Evolutionary conservation across 345 rosid species (phyloP).

Genomic region (Syzygium oleosum): DNA sequence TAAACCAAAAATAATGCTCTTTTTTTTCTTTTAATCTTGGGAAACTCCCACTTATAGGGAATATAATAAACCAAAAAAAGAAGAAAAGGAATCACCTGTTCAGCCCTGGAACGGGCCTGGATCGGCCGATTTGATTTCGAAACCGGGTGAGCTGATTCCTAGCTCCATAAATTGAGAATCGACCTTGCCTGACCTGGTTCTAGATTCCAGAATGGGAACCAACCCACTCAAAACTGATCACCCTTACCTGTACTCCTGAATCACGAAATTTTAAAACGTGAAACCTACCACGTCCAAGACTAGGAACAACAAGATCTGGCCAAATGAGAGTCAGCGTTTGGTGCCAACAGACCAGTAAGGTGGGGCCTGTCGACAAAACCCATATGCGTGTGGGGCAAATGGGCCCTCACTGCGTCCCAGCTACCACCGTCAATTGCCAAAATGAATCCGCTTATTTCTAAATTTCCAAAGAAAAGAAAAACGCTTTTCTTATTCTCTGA

Average conservation of each 20-base stretch:
- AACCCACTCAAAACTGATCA: not conserved
- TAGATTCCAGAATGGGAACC: no score
- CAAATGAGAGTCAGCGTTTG: not conserved
- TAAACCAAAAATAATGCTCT: no score
- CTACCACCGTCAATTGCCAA: not conserved
- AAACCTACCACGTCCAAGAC: not conserved
- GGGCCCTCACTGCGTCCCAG: not conserved
- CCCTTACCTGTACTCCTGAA: not conserved
- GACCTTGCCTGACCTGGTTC: no score
- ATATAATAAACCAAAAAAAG: no score
- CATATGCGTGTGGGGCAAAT: not conserved
- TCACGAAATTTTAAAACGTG: not conserved
- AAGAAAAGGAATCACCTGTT: no score
- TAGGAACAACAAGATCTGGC: not conserved
- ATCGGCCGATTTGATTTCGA: no score
- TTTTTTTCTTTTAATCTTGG: no score
- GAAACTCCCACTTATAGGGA: no score
- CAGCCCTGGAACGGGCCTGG: no score
- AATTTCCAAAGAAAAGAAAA: not conserved
- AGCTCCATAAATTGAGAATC: no score
- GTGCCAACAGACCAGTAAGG: not conserved
- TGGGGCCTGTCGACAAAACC: not conserved
- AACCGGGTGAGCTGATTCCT: no score
- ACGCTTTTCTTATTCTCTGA: not conserved
- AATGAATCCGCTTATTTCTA: not conserved